A percentile compares a stretch with the other conserved stretches of the same genome.
Evolutionary conservation across 169 alveolate genomes (phyloP).

Genomic region (Eimeria praecox): DNA sequence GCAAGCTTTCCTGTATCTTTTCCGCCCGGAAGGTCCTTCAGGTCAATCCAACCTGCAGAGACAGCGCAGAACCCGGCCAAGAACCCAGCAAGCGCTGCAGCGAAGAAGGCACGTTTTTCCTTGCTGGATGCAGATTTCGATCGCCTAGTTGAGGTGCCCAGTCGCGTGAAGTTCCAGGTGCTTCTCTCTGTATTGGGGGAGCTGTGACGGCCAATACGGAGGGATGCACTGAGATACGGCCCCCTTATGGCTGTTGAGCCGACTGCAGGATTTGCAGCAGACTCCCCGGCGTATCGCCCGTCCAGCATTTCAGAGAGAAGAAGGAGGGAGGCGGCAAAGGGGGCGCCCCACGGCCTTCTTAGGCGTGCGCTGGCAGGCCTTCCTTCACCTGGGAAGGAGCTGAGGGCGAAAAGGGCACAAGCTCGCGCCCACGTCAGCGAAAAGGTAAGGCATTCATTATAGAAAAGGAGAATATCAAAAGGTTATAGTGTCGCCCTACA

Average conservation of each 20-base stretch:
- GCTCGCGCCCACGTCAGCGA: neutral
- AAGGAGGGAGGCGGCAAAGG: neutral
- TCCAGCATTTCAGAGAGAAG: neutral
- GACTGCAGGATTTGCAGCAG: neutral
- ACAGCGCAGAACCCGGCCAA: neutral
- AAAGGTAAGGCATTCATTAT: neutral
- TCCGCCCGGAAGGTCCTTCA: neutral
- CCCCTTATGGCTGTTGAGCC: neutral
- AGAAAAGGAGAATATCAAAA: neutral
- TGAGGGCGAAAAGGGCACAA: neutral
- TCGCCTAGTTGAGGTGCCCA: neutral
- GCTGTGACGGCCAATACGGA: neutral
- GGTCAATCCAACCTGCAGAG: neutral
- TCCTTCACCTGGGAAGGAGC: slow-evolving; percentile 1
- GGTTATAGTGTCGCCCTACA: neutral
- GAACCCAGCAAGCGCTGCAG: neutral
- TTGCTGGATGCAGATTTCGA: neutral
- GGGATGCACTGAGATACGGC: neutral
- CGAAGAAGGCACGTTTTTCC: neutral
- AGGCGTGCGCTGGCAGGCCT: slow-evolving; percentile 4
- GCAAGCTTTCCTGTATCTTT: neutral
- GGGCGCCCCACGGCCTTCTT: slow-evolving; percentile 11
- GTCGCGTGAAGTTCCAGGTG: neutral
- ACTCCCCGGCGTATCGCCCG: neutral
- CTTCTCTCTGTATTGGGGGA: neutral